Evolutionary conservation across 495 filamentous ascomycete species (phyloP), one percentile per base, ranked within the genome.

Genomic region (Neurospora tetraspora): DNA sequence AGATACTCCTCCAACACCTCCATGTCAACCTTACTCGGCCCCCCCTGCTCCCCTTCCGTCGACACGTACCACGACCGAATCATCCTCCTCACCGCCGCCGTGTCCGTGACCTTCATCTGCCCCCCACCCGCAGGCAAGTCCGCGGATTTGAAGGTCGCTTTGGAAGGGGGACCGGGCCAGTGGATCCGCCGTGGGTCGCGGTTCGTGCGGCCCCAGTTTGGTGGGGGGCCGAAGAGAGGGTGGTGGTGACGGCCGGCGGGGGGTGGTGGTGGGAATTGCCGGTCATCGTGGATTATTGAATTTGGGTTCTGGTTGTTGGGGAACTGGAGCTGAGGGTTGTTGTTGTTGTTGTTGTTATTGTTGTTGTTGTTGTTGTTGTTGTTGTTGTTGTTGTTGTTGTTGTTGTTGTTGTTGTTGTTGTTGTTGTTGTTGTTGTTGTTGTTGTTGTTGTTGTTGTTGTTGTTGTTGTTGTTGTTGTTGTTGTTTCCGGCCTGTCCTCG

Each of bases 21-120:
- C n/a, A 93, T 91, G 80, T 98, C 94, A 71, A 91, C 90, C 0
- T 74, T 77, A 77, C 94, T 93, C 59, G 94, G 94, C 2, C 53
- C 53, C 0, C 91, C 92, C 9, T 92, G 90, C 11, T 84, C 83
- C 5, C 1, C 27, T 18, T 74, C 76, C 75, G 94, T 93, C 39
- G 89, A 88, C 4, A 82, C 76, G 72, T 89, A 82, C 94, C 94
- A 97, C 27, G 86, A 85, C 45, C 75, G 82, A 3, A 97, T 65
- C 82, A 82, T 84, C 4, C 77, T 77, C 68, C 81, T 80, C 73
- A 23, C 65, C 70, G n/a, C 68, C 9, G n/a, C 69, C 7, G 61
- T 76, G 12, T 71, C 73, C 39, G 42, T 74, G 27, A 36, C 59
- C 31, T 31, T 27, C 72, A 38, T 40, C 2, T 12, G 16, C 6